Evolutionary conservation across 2,329 filamentous ascomycete genomes (phyloP), one percentile per base, ranked within the genome.

Genomic region (Alternaria metachromatica): DNA sequence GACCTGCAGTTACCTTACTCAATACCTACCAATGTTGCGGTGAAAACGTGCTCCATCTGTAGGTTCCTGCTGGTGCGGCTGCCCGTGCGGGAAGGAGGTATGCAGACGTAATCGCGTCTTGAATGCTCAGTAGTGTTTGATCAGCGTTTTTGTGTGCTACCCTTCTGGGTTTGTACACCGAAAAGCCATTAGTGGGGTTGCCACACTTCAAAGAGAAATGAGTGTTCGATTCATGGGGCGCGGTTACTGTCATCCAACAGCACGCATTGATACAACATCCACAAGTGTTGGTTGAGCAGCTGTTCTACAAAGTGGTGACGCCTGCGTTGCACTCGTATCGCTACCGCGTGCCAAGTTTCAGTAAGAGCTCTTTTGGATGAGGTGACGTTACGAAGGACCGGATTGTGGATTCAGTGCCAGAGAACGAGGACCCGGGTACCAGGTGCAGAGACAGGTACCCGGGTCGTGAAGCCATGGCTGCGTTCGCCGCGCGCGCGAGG

Each of bases 231-330:
- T 55, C 49, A 49, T 28, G 43, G 51, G 58, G 43, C 43, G 51
- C 51, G 20, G 58, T 54, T 58, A 28, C 61, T 65, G 55, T 60
- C 51, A 67, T 58, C 56, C 54, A 67, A 60, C 53, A 57, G 56
- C 46, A 48, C 51, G 55, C 62, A 61, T 55, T 59, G 49, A 45
- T 43, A 51, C 21, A 20, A 63, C 43, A n/a, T 41, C 53, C 48
- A 55, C 41, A 46, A 58, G 25, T 37, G 37, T 41, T 41, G 37
- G 37, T 41, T 41, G n/a, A 18, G 37, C n/a, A 41, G 37, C 37
- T 41, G 37, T 41, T 41, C 37, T 41, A 41, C 37, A 11, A 41
- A 41, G 37, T 41, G 55, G 58, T 49, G 46, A 55, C 62, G 55
- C 62, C 58, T 44, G 58, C 33, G 64, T 69, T 25, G 50, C 46